Evolutionary conservation across 2,329 filamentous ascomycete species (phyloP).

Genomic region (Xylaria sp.): DNA sequence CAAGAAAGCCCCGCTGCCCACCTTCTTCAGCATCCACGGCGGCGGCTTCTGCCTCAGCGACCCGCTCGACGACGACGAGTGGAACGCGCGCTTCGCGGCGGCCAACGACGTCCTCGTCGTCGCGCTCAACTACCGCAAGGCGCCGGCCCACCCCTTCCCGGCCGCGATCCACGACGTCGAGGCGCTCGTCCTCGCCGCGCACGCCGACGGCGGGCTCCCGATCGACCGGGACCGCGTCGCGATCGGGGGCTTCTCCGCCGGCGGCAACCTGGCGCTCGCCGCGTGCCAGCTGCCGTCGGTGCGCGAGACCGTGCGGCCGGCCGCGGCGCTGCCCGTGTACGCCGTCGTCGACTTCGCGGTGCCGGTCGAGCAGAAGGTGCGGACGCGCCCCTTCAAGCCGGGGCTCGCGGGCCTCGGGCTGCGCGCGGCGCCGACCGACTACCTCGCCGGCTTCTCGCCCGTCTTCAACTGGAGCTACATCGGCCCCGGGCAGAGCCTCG

Average conservation of each 20-base stretch:
- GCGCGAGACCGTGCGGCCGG: slow-evolving; percentile 36
- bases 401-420: slow-evolving; percentile 31
- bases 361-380: slow-evolving; percentile 33
- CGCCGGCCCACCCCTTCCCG: slow-evolving; percentile 45
- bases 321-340: slow-evolving; percentile 41
- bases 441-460: slow-evolving; percentile 31
- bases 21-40: slow-evolving; percentile 49
- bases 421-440: slow-evolving; percentile 32
- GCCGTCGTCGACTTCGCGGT: slow-evolving; percentile 47
- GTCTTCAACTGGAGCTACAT: slow-evolving; percentile 49
- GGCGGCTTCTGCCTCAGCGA: slow-evolving; percentile 46
- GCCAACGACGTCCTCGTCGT: slow-evolving; percentile 46
- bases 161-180: slow-evolving; percentile 44
- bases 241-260: slow-evolving; percentile 49
- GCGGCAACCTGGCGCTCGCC: slow-evolving; percentile 45
- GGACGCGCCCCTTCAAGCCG: slow-evolving; percentile 42
- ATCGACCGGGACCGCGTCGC: slow-evolving; percentile 44
- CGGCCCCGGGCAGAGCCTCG: slow-evolving; percentile 35
- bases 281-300: slow-evolving; percentile 43
- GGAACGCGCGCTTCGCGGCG: slow-evolving; percentile 43
- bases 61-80: slow-evolving; percentile 43
- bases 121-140: slow-evolving; percentile 47
- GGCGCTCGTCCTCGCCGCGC: slow-evolving; percentile 42
- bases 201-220: slow-evolving; percentile 44
- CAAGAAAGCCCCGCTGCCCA: slow-evolving; percentile 35